A percentile compares a stretch with the other conserved stretches of the same genome.
Conservation (phyloP, 2,329 filamentous ascomycete genomes). For the Talaromyces atroroseus region DNA sequence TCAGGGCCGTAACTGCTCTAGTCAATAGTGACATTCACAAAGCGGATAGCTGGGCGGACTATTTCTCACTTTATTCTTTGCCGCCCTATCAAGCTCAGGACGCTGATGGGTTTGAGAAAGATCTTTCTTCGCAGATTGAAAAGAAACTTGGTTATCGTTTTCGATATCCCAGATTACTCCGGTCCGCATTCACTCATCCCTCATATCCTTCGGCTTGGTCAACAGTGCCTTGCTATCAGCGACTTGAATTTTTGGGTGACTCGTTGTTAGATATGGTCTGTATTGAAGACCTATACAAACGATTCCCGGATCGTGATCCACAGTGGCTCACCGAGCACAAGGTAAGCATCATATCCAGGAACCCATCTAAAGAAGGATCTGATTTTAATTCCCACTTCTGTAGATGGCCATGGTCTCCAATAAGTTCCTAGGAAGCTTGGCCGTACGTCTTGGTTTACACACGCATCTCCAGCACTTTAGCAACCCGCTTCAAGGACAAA, state of each 20-base stretch:
- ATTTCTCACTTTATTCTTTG: conserved; percentile 61
- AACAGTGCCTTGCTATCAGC: conserved; percentile 79
- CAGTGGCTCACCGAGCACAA: conserved; percentile 99
- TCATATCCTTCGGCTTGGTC: conserved; percentile 72
- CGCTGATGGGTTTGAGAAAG: conserved; percentile 60
- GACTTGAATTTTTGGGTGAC: conserved; percentile 88
- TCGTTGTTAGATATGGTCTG: conserved; percentile 80
- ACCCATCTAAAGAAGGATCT: background rate
- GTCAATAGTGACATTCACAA: conserved; percentile 65
- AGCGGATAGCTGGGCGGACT: conserved; percentile 66
- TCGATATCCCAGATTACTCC: conserved; percentile 66
- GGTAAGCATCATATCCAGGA: conserved; percentile 24
- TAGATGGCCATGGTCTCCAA: conserved; percentile 97
- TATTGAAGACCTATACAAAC: conserved; percentile 74
- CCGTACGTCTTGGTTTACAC: conserved; percentile 72
- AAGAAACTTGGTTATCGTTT: conserved; percentile 61
- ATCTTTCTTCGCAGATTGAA: conserved; percentile 62
- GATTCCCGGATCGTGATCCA: conserved; percentile 72
- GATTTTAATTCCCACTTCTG: background rate
- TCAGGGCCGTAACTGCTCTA: conserved; percentile 54
- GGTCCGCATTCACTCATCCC: conserved; percentile 82
- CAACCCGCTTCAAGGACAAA: conserved; percentile 36
- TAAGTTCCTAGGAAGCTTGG: conserved; percentile 80
- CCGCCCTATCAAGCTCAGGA: conserved; percentile 64
- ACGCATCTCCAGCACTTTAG: conserved; percentile 56